Evolutionary conservation across 441 rosid species (phyloP).

Genomic region (Brassica hybrid): DNA sequence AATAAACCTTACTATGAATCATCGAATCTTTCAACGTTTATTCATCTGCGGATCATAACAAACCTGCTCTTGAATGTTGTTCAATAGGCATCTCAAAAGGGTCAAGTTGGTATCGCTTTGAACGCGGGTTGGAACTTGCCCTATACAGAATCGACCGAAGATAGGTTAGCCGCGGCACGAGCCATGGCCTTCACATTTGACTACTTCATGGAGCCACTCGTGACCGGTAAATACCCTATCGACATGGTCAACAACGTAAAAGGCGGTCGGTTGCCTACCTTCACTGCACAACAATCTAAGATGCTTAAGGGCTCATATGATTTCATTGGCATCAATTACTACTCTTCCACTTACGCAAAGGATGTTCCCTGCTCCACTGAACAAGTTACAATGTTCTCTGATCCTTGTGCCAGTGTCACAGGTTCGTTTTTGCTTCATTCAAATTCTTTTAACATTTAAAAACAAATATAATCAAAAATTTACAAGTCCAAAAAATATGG

Average conservation of each 20-base stretch:
- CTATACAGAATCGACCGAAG: conserved; percentile 29
- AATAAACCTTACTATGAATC: background rate
- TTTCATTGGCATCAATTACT: conserved; percentile 47
- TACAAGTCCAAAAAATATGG: background rate
- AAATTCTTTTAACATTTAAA: background rate
- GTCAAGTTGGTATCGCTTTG: conserved; percentile 49
- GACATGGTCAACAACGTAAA: conserved; percentile 46
- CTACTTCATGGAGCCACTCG: conserved; percentile 52
- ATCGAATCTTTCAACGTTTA: background rate
- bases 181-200: conserved; percentile 47
- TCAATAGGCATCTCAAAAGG: conserved; percentile 45
- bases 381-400: conserved; percentile 36
- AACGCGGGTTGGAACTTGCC: conserved; percentile 45
- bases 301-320: conserved; percentile 43
- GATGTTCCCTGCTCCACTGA: conserved; percentile 36
- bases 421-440: conserved; percentile 24
- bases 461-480: background rate
- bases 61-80: background rate
- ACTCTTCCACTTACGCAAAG: conserved; percentile 39
- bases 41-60: background rate
- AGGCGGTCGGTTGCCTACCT: conserved; percentile 47
- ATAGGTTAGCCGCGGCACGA: conserved; percentile 44
- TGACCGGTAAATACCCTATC: conserved; percentile 46
- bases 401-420: conserved; percentile 39
- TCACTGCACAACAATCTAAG: conserved; percentile 43